Conservation (phyloP, 2,329 filamentous ascomycete species). For the Penicillium carneum region DNA sequence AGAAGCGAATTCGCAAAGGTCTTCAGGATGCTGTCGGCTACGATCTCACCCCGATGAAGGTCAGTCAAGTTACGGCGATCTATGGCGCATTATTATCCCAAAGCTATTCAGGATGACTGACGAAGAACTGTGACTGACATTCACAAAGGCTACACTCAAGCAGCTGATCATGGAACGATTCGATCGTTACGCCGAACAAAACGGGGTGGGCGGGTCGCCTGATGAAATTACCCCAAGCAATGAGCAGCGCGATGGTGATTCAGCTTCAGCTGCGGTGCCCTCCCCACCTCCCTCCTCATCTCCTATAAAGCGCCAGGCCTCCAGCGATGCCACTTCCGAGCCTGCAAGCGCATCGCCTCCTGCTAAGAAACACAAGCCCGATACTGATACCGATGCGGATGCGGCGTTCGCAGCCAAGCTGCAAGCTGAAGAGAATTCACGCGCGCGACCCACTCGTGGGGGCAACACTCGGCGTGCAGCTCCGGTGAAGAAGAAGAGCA, state of each 20-base stretch:
- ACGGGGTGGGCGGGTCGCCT: slow-evolving; percentile 47
- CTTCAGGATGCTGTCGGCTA: slow-evolving; percentile 66
- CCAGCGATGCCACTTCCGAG: slow-evolving; percentile 53
- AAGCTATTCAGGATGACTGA: background rate
- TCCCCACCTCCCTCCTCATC: slow-evolving; percentile 46
- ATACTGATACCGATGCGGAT: slow-evolving; percentile 76
- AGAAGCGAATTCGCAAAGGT: slow-evolving; percentile 70
- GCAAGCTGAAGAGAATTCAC: slow-evolving; percentile 88
- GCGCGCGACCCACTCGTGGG: slow-evolving; percentile 77
- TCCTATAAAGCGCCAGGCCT: slow-evolving; percentile 52
- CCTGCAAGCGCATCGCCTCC: slow-evolving; percentile 48
- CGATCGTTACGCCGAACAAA: slow-evolving; percentile 66
- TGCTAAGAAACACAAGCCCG: slow-evolving; percentile 68
- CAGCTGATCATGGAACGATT: slow-evolving; percentile 76
- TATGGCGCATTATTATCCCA: background rate
- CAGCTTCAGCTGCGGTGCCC: slow-evolving; percentile 39
- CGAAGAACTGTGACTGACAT: slow-evolving; percentile 10
- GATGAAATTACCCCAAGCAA: slow-evolving; percentile 45
- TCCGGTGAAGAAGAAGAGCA: slow-evolving; percentile 69
- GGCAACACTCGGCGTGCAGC: slow-evolving; percentile 67
- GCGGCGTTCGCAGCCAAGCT: slow-evolving; percentile 85
- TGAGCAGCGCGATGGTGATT: slow-evolving; percentile 42
- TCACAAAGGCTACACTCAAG: slow-evolving; percentile 70
- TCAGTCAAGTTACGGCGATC: slow-evolving; percentile 40
- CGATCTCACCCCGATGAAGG: slow-evolving; percentile 70